Conservation (phyloP, 2,329 filamentous ascomycete species). For the Xylariaceae sp. region DNA sequence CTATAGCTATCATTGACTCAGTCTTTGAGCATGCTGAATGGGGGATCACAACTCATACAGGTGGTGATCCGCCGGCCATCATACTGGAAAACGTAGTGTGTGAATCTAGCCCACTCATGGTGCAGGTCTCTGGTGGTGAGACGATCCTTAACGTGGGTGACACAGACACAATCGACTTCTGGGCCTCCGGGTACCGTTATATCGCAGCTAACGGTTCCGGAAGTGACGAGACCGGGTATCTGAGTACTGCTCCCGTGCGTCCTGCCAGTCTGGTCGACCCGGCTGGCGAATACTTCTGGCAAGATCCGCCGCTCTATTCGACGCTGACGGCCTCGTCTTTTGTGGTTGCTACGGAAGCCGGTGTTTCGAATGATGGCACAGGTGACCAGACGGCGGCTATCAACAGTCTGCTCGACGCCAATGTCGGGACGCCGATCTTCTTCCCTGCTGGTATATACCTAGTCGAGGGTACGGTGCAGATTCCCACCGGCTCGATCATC, state of each 20-base stretch:
- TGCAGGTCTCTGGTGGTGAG: too few species aligned
- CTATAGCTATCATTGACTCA: conserved; percentile 41
- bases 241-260: background rate
- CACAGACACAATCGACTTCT: conserved; percentile 1
- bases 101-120: too few species aligned
- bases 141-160: too few species aligned
- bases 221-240: background rate
- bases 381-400: conserved; percentile 25
- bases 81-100: conserved; percentile 9
- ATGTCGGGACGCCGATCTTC: conserved; percentile 10
- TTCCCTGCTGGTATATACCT: too few species aligned
- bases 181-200: conserved; percentile 4
- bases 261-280: conserved; percentile 2
- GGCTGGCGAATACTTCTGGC: conserved; percentile 19
- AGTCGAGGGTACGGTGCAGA: too few species aligned
- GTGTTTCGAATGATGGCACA: conserved; percentile 31
- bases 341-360: conserved; percentile 7
- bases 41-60: too few species aligned
- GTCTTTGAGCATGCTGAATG: conserved; percentile 32
- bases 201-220: background rate
- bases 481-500: too few species aligned
- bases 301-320: conserved; percentile 35
- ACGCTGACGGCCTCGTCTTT: conserved; percentile 4
- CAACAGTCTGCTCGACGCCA: conserved; percentile 10
- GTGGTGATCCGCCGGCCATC: too few species aligned